Percentiles rank a stretch among this genome's conserved stretches.
These are phyloP conservation scores for Noccaea caerulescens DNA, from an alignment of 345 rosid genomes.

Conservation along the genomic window DNA sequence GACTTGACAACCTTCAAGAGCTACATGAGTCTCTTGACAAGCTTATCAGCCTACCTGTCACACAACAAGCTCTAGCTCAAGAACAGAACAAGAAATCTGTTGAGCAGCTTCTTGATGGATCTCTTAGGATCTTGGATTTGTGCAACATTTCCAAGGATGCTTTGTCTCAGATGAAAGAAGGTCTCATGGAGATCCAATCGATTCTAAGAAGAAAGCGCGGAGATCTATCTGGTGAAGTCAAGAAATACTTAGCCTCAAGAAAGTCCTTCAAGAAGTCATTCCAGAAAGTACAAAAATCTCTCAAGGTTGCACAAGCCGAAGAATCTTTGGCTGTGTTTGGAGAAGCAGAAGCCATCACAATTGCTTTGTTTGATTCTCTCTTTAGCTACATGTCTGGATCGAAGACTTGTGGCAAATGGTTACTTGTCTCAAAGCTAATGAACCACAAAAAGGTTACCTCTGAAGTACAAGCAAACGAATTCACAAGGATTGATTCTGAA, in stretches of 20 bases:
- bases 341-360: slow-evolving; percentile 41
- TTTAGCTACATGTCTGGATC: slow-evolving; percentile 35
- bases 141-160: slow-evolving; percentile 45
- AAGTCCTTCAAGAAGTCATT: slow-evolving; percentile 30
- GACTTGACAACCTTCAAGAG: slow-evolving; percentile 36
- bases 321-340: slow-evolving; percentile 27
- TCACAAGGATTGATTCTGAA: slow-evolving; percentile 33
- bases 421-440: slow-evolving; percentile 22
- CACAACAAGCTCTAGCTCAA: slow-evolving; percentile 39
- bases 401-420: slow-evolving; percentile 21
- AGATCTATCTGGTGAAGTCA: slow-evolving; percentile 25
- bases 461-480: slow-evolving; percentile 7
- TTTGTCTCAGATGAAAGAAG: slow-evolving; percentile 43
- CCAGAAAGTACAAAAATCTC: slow-evolving; percentile 29
- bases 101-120: slow-evolving; percentile 45
- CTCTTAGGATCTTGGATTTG: slow-evolving; percentile 43
- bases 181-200: slow-evolving; percentile 41
- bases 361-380: slow-evolving; percentile 33
- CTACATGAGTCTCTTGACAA: slow-evolving; percentile 43
- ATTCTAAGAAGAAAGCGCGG: slow-evolving; percentile 32
- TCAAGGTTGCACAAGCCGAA: slow-evolving; percentile 9
- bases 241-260: slow-evolving; percentile 33
- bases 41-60: slow-evolving; percentile 35
- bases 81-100: slow-evolving; percentile 32
- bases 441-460: neutral